Evolutionary conservation across 495 filamentous ascomycete genomes (phyloP).

Genomic region (Cenococcum geophilum): DNA sequence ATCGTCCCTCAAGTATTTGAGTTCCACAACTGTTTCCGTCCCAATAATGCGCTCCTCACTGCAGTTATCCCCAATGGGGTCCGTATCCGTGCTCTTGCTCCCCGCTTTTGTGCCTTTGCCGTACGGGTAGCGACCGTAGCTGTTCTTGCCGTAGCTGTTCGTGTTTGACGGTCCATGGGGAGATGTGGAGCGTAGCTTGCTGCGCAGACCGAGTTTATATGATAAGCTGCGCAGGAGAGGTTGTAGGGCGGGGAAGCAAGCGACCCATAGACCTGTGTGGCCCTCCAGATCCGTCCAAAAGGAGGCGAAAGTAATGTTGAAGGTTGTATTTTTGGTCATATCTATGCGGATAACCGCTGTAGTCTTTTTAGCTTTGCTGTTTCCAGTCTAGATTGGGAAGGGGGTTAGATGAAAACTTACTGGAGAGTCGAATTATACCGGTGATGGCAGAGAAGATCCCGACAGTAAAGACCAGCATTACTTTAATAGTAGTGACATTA

Average conservation of each 20-base stretch:
- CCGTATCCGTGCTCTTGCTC: not conserved
- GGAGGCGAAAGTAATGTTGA: constrained; percentile 30
- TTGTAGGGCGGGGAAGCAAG: constrained; percentile 35
- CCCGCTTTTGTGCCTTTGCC: not conserved
- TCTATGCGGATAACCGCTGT: not conserved
- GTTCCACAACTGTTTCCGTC: not conserved
- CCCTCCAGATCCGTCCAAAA: constrained; percentile 38
- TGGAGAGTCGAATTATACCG: constrained; percentile 28
- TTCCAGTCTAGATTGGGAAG: not conserved
- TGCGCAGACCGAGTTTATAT: constrained; percentile 24
- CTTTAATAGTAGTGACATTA: constrained; percentile 31
- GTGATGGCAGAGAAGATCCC: constrained; percentile 34
- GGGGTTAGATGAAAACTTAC: not conserved
- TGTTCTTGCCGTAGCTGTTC: not conserved
- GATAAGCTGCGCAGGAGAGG: constrained; percentile 31
- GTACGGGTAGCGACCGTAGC: not conserved
- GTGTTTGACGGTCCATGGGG: not conserved
- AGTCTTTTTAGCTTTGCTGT: not conserved
- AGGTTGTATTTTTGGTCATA: constrained; percentile 19
- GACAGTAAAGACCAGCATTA: constrained; percentile 34
- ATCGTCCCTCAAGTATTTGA: not conserved
- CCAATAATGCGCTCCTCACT: not conserved
- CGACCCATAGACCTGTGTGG: constrained; percentile 38
- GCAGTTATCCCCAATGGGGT: not conserved
- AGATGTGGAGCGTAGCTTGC: not conserved